Evolutionary conservation across 2,329 filamentous ascomycete species (phyloP).

Genomic region (Talaromyces atroroseus): DNA sequence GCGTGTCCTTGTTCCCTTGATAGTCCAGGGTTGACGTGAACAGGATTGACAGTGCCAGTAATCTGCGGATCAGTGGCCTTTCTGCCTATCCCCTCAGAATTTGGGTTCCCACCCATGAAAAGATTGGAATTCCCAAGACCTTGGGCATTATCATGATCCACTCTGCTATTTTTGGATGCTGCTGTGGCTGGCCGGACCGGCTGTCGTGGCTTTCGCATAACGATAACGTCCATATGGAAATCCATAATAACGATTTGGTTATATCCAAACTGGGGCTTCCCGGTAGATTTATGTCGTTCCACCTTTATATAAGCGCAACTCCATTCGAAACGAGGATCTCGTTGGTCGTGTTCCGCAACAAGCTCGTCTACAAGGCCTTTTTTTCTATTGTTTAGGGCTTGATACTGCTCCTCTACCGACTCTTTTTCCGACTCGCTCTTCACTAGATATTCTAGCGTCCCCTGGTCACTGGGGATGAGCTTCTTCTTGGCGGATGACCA

Average conservation of each 20-base stretch:
- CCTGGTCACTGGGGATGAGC: slow-evolving; percentile 4
- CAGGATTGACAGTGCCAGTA: neutral
- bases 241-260: slow-evolving; percentile 26
- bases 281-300: slow-evolving; percentile 22
- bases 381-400: slow-evolving; percentile 23
- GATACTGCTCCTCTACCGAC: slow-evolving; percentile 25
- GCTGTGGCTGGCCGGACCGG: neutral
- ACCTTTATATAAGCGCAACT: slow-evolving; percentile 34
- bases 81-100: neutral
- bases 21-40: neutral
- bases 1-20: neutral
- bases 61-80: neutral
- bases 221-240: slow-evolving; percentile 29
- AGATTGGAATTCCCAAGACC: neutral
- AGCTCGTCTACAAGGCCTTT: slow-evolving; percentile 31
- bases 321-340: slow-evolving; percentile 31
- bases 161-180: neutral
- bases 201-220: slow-evolving; percentile 25
- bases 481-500: neutral
- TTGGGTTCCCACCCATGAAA: neutral
- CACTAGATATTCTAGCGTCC: neutral
- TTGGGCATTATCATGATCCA: neutral
- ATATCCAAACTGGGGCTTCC: slow-evolving; percentile 22
- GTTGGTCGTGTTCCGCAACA: slow-evolving; percentile 27
- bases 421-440: slow-evolving; percentile 8